Base-by-base conservation (phyloP, 2,329 filamentous ascomycete species). In the Nigrospora osmanthi region DNA sequence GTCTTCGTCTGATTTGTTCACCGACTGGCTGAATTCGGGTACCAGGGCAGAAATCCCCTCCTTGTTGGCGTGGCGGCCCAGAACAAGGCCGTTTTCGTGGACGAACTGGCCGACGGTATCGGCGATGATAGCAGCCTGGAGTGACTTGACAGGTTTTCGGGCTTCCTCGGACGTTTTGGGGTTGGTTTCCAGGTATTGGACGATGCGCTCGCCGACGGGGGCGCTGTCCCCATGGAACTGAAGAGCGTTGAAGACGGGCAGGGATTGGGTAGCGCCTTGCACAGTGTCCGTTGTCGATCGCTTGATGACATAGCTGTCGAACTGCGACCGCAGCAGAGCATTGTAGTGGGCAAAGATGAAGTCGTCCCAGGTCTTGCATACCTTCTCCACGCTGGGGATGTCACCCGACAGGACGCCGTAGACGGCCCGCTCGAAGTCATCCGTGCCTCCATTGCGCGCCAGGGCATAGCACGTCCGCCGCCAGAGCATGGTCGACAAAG, bases 321-420 rank as follows among this genome's bases (percentile, higher is more conserved):
- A 91, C 54, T 91, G 85, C 3, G 81, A 80, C 44, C 90, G 78
- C 11, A 96, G 67, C 6, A 91, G 70, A n/a, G 87, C 83, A 58
- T 94, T 96, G 70, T 93, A 93, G 60, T 90, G 82, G 33, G 85
- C 83, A 62, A 93, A 95, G 15, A 96, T 73, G 55, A 84, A 81
- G 58, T 97, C 91, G 53, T 95, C 88, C 84, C 89, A 94, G 17
- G 76, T 81, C 42, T 78, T 74, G 59, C 87, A 89, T 35, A 91
- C 81, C 52, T 80, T 79, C 58, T 87, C 81, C 11, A 94, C 87
- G 42, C 85, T 87, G 34, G 78, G 69, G 41, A 89, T 76, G 58
- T 96, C 89, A 41, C 93, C 93, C 36, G 86, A 85, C n/a, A 98
- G 73, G 12, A 96, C 68, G 28, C 89, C 91, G 59, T 95, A 96